Evolutionary conservation across 176 grass and related monocot species (phyloP).

Genomic region (Saccharum officinarum): DNA sequence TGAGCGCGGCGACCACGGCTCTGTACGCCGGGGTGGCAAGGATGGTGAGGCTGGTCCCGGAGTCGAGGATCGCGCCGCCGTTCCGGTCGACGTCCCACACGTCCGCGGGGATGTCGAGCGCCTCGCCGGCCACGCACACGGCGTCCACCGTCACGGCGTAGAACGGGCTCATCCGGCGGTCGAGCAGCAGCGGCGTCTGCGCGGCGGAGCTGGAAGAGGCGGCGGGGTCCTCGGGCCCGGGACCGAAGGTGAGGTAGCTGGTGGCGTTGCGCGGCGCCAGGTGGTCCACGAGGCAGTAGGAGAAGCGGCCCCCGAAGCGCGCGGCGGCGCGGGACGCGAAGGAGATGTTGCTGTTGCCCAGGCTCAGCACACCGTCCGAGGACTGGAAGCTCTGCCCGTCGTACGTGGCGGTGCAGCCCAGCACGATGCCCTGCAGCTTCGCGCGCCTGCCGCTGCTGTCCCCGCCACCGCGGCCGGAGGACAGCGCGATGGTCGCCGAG

Average conservation of each 20-base stretch:
- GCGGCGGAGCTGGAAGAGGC: not conserved
- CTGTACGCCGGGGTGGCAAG: conserved; percentile 69
- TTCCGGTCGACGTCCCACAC: conserved; percentile 61
- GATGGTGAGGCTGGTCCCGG: conserved; percentile 76
- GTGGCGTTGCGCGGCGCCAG: conserved; percentile 83
- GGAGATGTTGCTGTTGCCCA: conserved; percentile 85
- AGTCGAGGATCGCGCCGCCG: conserved; percentile 88
- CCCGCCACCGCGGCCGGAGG: not conserved
- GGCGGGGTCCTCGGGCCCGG: not conserved
- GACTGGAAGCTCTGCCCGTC: conserved; percentile 57
- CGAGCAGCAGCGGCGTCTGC: conserved; percentile 62
- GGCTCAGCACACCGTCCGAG: conserved; percentile 86
- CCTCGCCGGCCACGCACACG: conserved; percentile 50
- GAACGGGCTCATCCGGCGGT: conserved; percentile 54
- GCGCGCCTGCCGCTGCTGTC: not conserved
- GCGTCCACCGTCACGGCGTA: conserved; percentile 57
- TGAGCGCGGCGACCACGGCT: conserved; percentile 61
- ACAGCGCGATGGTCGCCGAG: conserved; percentile 64
- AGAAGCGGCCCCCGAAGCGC: conserved; percentile 80
- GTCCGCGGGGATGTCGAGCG: conserved; percentile 42
- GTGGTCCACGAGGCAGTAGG: conserved; percentile 99
- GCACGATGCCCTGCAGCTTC: conserved; percentile 70
- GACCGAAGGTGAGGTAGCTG: conserved; percentile 78
- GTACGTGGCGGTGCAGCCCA: conserved; percentile 77
- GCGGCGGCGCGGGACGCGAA: conserved; percentile 72